Base-by-base conservation (phyloP, 2,329 filamentous ascomycete genomes). In the Cercospora beticola region DNA sequence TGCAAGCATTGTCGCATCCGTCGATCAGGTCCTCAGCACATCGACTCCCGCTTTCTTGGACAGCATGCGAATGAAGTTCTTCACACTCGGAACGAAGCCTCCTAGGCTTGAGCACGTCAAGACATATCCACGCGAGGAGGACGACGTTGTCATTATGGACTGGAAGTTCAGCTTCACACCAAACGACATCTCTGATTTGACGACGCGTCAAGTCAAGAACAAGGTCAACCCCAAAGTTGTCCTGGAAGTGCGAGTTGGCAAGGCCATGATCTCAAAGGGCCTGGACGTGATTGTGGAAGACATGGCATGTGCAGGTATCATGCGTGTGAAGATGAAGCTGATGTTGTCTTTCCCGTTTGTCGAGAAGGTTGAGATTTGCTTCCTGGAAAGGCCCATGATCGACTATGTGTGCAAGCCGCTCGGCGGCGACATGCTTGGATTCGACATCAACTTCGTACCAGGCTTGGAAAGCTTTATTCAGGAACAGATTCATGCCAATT, bases 91-190 rank as follows among this genome's bases (percentile, higher is more conserved):
- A 66, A 94, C 92, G 8, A 99, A 99, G 82, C 94, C 95, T 30
- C 96, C 96, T 5, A 89, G 95, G 31, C 88, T 99, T 84, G 95
- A 99, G 81, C 94, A 98, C 77, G 95, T 99, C 80, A 98, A 97
- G 85, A 97, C 95, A 0, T 97, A 99, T 75, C 94, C 94, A 67
- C 97, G 95, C 80, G 92, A 92, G 1, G 93, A 97, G 74, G 94
- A 97, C 71, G 95, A 99, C 77, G 90, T 94, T 68, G 93, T 99
- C 52, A 88, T 98, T 76, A 99, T 99, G 95, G 95, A 99, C 79
- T 99, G 95, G 95, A 97, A 97, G 77, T 99, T 99, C 81, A 98
- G 94, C 85, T 99, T 99, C 83, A 98, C 92, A 0, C 95, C 95
- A 36, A 98, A 95, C 74, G 96, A 99, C 80, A 92, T 88, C 2